Percentiles rank a stretch among this genome's conserved stretches.
These are phyloP conservation scores for Solanum gracilifrons DNA, from an alignment of 257 asterid genomes.

Conservation along the genomic window DNA sequence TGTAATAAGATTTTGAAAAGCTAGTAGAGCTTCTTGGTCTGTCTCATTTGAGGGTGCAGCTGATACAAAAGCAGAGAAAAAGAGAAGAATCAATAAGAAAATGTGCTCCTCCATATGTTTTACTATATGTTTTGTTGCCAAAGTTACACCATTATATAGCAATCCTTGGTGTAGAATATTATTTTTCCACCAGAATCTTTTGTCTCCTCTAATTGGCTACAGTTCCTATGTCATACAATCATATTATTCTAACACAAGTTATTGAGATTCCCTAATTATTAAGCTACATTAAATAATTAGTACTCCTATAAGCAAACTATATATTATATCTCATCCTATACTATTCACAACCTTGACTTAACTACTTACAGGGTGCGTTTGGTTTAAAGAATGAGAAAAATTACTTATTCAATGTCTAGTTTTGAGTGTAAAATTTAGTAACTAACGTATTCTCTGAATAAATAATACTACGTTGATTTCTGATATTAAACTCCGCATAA, in stretches of 20 bases:
- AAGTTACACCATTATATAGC: background rate
- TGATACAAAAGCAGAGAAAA: background rate
- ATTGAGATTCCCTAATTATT: background rate
- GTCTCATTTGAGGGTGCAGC: conserved; percentile 3
- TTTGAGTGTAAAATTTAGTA: background rate
- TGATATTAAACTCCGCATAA: background rate
- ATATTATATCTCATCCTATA: background rate
- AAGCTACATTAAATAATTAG: background rate
- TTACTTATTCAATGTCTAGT: background rate
- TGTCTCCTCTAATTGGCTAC: background rate
- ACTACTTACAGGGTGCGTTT: background rate
- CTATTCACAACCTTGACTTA: background rate
- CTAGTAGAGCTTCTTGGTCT: conserved; percentile 9
- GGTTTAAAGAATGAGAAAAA: background rate
- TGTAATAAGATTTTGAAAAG: conserved; percentile 15
- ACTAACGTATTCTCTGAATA: background rate
- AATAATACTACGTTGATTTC: background rate
- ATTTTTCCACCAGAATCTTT: no score
- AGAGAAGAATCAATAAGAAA: background rate
- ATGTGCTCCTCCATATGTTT: background rate
- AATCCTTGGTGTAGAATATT: background rate
- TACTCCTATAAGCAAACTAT: background rate
- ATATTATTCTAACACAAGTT: background rate
- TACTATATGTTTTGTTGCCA: background rate
- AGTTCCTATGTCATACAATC: background rate